Percentiles rank a stretch among this genome's conserved stretches.
phyloP scores from a whole-genome alignment of 2,329 filamentous ascomycete species.

The Aspergillus ibericus region DNA sequence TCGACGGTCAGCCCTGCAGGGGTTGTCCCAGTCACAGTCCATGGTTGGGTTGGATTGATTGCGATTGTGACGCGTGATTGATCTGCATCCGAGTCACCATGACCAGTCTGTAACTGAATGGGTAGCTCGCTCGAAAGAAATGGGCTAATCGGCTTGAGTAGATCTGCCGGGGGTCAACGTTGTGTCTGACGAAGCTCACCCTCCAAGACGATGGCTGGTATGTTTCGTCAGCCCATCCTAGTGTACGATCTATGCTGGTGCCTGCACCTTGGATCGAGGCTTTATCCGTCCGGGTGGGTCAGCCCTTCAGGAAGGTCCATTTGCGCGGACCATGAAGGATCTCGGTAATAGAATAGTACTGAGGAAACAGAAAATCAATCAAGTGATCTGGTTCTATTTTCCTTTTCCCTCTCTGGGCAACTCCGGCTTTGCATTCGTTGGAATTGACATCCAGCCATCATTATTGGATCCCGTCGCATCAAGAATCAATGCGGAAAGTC shows the following conservation, averaged over 20 bases:
- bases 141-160: neutral
- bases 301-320: neutral
- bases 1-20: neutral
- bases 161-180: constrained; percentile 10
- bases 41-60: neutral
- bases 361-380: neutral
- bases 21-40: constrained; percentile 2
- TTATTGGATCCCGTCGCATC: neutral
- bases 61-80: constrained; percentile 5
- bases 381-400: neutral
- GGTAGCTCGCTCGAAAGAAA: neutral
- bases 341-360: neutral
- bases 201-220: neutral
- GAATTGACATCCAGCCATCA: neutral
- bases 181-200: constrained; percentile 9
- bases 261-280: constrained; percentile 4
- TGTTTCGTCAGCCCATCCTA: neutral
- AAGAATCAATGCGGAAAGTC: neutral
- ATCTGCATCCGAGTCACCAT: neutral
- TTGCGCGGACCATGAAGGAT: neutral
- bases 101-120: neutral
- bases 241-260: constrained; percentile 4
- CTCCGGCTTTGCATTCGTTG: neutral
- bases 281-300: constrained; percentile 7
- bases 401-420: neutral